Evolutionary conservation across 257 asterid species (phyloP), one percentile per base, ranked within the genome.

Genomic region (Solanum dulcamara): DNA sequence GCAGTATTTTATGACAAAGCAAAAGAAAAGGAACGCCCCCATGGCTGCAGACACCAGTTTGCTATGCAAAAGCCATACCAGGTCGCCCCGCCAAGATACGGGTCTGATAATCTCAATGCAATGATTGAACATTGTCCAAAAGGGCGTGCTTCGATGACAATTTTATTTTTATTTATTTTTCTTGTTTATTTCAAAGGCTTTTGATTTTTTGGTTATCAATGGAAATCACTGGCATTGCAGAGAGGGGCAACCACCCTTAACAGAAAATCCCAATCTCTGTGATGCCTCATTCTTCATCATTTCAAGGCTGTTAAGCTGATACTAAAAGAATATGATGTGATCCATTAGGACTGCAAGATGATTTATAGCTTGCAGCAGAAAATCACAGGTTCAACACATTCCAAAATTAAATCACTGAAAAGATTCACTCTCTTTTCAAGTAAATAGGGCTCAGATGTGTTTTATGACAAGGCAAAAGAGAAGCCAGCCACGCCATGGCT

Each of bases 401-500:
- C 15, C 68, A 10, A 59, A 1, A 10, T 10, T 24, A 5, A 3
- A 4, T 24, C 15, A 24, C 3, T 6, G 5, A 59, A 24, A 59
- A 10, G 6, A 4, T 1, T 10, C 10, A 7, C 20, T 55, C n/a
- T 55, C 59, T 17, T 51, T 51, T 51, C 59, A 51, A 55, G 64
- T 4, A 55, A 22, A 20, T 55, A 28, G 14, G 68, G 30, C 15
- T 24, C 68, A 60, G 32, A 60, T 60, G 13, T 8, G 14, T 72
- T 14, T 33, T 24, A n/a, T 20, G 50, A 22, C 57, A n/a, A 50
- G 35, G 37, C 28, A 30, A 85, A 79, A 55, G 40, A 53, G 17
- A 51, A 60, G 46, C 55, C 53, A 22, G 7, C 66, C 17, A 35
- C 44, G 82, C 85, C 84, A 85, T 85, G 87, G 89, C 87, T 88